Percentiles rank a stretch among this genome's conserved stretches.
Evolutionary conservation across 345 rosid genomes (phyloP).

Genomic region (Turnera subulata): DNA sequence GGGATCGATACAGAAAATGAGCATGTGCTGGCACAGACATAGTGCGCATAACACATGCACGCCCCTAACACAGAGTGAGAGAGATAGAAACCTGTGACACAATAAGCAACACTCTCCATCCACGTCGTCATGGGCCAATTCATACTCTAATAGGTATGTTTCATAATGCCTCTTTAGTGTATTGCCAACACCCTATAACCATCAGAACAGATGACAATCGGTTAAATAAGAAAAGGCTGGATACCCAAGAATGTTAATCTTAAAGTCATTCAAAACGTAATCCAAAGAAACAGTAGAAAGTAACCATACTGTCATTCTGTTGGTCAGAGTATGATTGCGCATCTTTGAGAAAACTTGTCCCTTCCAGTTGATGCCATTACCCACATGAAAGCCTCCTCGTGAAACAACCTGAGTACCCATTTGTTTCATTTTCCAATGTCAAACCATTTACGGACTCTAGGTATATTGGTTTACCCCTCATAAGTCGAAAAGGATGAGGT

Average conservation of each 20-base stretch:
- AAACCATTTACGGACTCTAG: slow-evolving; percentile 1
- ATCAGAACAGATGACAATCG: background rate
- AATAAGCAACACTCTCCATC: slow-evolving; percentile 97
- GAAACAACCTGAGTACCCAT: slow-evolving; percentile 77
- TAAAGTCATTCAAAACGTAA: no score
- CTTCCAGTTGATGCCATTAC: slow-evolving; percentile 99
- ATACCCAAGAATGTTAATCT: background rate
- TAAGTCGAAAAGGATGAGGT: slow-evolving; percentile 1
- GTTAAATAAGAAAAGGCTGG: no score
- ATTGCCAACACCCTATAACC: slow-evolving; percentile 84
- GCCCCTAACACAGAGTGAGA: no score
- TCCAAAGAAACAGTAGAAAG: background rate
- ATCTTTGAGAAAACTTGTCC: slow-evolving; percentile 99
- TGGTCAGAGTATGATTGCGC: slow-evolving; percentile 96
- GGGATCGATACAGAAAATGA: no score
- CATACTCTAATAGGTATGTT: slow-evolving; percentile 92
- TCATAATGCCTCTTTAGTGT: slow-evolving; percentile 93
- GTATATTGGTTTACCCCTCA: background rate
- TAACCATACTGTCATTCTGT: slow-evolving; percentile 87
- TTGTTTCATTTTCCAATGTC: background rate
- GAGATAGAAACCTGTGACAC: slow-evolving; percentile 69
- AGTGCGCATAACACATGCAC: background rate
- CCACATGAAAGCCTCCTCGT: slow-evolving; percentile 97
- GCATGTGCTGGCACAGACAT: no score
- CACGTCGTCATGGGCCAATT: slow-evolving; percentile 96